Base-by-base conservation (phyloP, 2,329 filamentous ascomycete species). In the Microcyclospora tardicrescens region DNA sequence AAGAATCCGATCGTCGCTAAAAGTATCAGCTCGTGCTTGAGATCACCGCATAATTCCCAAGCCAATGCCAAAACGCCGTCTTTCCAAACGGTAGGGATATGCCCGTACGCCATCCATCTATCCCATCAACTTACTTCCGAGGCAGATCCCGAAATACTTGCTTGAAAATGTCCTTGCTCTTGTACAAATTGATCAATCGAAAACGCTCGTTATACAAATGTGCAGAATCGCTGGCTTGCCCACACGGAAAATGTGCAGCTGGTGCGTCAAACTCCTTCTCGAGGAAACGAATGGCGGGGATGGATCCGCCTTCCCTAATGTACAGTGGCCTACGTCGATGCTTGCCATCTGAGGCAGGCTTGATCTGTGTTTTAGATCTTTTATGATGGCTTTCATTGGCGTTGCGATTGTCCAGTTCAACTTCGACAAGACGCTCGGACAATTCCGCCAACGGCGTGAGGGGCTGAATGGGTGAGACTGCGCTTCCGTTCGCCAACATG, bases 131-230 rank as follows among this genome's bases (percentile, higher is more conserved):
- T 38, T 35, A 57, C 44, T 54, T 57, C 33, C 38, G 30, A 19
- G 52, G 51, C 44, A 57, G 35, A 33, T 57, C 55, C 38, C 48
- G 16, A 39, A 98, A 98, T 5, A 96, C 84, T 56, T 76, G 75
- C 45, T 78, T 79, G 51, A 98, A 91, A 43, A 98, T 94, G 61
- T 91, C 85, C 46, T 87, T 76, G 46, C 85, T 91, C 64, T 93
- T 95, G 43, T 86, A 75, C 51, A 98, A 57, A 61, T 98, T 98
- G 50, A 83, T 65, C 40, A 98, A 67, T 37, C 91, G 71, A 60
- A 98, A 66, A n/a, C 91, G 67, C 69, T 98, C 91, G 54, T 98
- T 96, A 55, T 93, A 84, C 61, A 98, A 63, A 72, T 98, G 91
- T 13, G 89, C 91, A 37, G 80, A 79, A 55, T 98, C 91, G 51